Evolutionary conservation across 768 basidiomycete species (phyloP).

Genomic region (Trametes cubensis): DNA sequence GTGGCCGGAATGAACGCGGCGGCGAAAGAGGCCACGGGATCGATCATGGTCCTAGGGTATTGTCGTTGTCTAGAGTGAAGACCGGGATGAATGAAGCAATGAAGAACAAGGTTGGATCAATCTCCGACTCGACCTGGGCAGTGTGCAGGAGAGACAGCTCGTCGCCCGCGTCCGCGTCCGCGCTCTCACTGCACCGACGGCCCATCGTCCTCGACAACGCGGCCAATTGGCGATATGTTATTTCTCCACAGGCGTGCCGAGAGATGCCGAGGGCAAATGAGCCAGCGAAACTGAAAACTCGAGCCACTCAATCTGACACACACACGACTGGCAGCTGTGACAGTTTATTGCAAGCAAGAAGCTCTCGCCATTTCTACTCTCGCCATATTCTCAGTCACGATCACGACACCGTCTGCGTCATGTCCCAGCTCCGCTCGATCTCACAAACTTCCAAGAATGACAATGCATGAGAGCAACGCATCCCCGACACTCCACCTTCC

Average conservation of each 20-base stretch:
- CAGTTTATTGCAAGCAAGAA: constrained; percentile 13
- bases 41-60: background rate
- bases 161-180: too few relatives aligned
- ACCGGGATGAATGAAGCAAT: background rate
- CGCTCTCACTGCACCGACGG: too few relatives aligned
- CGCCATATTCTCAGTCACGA: background rate
- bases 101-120: too few relatives aligned
- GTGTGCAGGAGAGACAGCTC: too few relatives aligned
- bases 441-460: too few relatives aligned
- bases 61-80: background rate
- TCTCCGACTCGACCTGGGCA: too few relatives aligned
- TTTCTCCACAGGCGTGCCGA: background rate
- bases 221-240: too few relatives aligned
- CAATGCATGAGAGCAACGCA: background rate
- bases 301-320: constrained; percentile 11
- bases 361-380: background rate
- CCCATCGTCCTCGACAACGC: too few relatives aligned
- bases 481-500: background rate
- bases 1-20: too few relatives aligned
- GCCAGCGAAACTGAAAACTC: background rate
- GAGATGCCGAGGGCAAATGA: background rate
- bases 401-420: too few relatives aligned
- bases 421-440: too few relatives aligned
- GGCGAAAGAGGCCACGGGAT: background rate
- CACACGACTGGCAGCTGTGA: constrained; percentile 4